A percentile compares a stretch with the other conserved stretches of the same genome.
Evolutionary conservation across 2,329 filamentous ascomycete species (phyloP).

Genomic region (Paraphoma chrysanthemicola): DNA sequence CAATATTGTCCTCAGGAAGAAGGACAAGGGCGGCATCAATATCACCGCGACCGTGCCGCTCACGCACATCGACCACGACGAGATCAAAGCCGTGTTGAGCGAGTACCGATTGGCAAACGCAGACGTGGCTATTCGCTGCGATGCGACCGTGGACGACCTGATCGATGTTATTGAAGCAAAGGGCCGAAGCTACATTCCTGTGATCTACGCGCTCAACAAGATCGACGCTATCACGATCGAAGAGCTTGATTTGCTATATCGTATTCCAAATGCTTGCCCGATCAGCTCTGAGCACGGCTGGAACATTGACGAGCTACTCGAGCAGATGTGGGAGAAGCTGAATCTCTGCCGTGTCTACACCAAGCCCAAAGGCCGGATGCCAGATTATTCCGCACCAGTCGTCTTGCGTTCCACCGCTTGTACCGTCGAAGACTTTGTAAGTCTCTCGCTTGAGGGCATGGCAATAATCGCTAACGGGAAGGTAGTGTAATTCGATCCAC

Average conservation of each 20-base stretch:
- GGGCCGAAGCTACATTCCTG: constrained; percentile 95
- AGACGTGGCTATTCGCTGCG: constrained; percentile 96
- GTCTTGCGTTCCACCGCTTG: constrained; percentile 82
- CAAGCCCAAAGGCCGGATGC: constrained; percentile 94
- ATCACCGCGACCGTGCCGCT: constrained; percentile 95
- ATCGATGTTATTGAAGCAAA: constrained; percentile 96
- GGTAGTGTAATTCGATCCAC: constrained; percentile 94
- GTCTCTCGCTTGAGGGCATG: constrained; percentile 48
- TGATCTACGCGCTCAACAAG: constrained; percentile 98
- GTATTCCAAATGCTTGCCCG: constrained; percentile 94
- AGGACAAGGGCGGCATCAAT: constrained; percentile 96
- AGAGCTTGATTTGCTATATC: constrained; percentile 93
- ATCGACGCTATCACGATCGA: constrained; percentile 98
- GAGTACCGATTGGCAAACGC: constrained; percentile 97
- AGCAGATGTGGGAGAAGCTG: constrained; percentile 98
- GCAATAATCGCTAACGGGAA: constrained; percentile 44
- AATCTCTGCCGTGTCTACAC: constrained; percentile 93
- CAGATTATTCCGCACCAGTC: constrained; percentile 90
- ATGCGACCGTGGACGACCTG: constrained; percentile 95
- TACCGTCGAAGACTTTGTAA: constrained; percentile 96
- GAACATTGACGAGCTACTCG: constrained; percentile 97
- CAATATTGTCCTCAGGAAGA: constrained; percentile 99
- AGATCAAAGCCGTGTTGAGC: constrained; percentile 97
- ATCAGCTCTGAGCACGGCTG: constrained; percentile 95
- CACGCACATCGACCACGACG: constrained; percentile 90